Evolutionary conservation across 192 early-diverging fungal species (phyloP).

Genomic region (Ambispora gerdemannii): DNA sequence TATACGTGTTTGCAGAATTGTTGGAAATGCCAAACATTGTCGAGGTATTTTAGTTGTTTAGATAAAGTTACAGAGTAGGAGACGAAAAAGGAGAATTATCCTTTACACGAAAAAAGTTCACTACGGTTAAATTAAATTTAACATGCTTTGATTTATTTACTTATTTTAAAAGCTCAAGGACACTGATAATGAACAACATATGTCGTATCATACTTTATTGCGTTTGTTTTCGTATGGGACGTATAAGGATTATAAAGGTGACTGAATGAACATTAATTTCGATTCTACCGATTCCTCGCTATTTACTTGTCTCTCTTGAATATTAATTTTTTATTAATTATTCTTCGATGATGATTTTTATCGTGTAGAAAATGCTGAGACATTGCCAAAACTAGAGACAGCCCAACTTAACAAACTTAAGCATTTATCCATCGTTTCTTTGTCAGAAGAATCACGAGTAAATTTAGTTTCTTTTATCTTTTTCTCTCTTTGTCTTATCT

Average conservation of each 20-base stretch:
- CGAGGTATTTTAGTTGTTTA: slow-evolving; percentile 49
- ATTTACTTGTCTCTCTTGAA: background rate
- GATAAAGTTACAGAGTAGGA: background rate
- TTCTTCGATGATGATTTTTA: slow-evolving; percentile 3
- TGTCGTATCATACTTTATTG: slow-evolving; percentile 55
- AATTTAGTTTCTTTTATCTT: slow-evolving; percentile 18
- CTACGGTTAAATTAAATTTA: background rate
- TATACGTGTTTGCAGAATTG: slow-evolving; percentile 78
- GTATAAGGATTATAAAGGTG: slow-evolving; percentile 73
- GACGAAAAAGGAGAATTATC: background rate
- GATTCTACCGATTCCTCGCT: too few relatives aligned
- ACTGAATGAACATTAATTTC: background rate
- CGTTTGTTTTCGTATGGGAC: slow-evolving; percentile 82
- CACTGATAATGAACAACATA: slow-evolving; percentile 50
- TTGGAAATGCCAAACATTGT: slow-evolving; percentile 65
- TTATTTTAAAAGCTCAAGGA: slow-evolving; percentile 41
- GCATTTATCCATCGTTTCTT: slow-evolving; percentile 76
- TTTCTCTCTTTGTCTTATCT: background rate
- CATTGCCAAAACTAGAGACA: slow-evolving; percentile 47
- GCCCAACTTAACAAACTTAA: slow-evolving; percentile 56
- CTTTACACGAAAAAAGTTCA: slow-evolving; percentile 3
- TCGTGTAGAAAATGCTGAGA: slow-evolving; percentile 42
- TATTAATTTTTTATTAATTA: background rate
- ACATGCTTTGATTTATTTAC: too few relatives aligned
- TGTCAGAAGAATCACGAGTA: slow-evolving; percentile 63